Evolutionary conservation across 176 grass and related monocot species (phyloP), one percentile per base, ranked within the genome.

Genomic region (Rhynchospora tenuis): DNA sequence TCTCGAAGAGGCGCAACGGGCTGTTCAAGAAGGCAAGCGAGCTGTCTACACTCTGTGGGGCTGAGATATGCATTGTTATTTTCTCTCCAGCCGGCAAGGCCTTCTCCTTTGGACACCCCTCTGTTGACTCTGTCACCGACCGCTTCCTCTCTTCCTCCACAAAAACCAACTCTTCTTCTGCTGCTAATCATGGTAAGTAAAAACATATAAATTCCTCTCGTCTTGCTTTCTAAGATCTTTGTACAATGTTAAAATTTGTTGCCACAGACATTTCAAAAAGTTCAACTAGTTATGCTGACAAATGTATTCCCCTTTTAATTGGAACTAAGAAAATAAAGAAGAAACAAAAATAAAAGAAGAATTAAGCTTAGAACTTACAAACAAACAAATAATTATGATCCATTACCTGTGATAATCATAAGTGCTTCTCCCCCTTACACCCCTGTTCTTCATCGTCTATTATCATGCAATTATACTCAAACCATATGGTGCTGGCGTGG

Each of bases 71-170:
- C 9, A 83, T 87, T 20, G 83, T 91, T 28, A 84, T 91, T 42
- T 91, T 91, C 86, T 91, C 89, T 45, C 89, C 86, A 1, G 86
- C 86, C 11, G 89, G 89, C 16, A 91, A 91, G 63, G 82, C 89
- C 63, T 91, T 88, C 86, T 91, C 89, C 22, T 91, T 91, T 26
- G 89, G 89, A 24, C 89, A 91, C 55, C 89, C 89, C 3, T 91
- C 89, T 4, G 86, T 86, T 7, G 86, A 85, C 33, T n/a, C 62
- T 33, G 27, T 88, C 26, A 19, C 85, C 27, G 83, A 88, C 7
- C 86, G 86, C 2, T 91, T 91, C 61, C 60, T 57, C n/a, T 27
- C 19, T 48, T 31, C 83, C 54, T 44, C 28, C 27, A 22, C 2
- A 0, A 59, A 33, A 42, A 62, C 65, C 13, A 64, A 23, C 3